Percentiles rank a stretch among this genome's conserved stretches.
Evolutionary conservation across 768 basidiomycete species (phyloP).

Genomic region (Phylloporus scabripes): DNA sequence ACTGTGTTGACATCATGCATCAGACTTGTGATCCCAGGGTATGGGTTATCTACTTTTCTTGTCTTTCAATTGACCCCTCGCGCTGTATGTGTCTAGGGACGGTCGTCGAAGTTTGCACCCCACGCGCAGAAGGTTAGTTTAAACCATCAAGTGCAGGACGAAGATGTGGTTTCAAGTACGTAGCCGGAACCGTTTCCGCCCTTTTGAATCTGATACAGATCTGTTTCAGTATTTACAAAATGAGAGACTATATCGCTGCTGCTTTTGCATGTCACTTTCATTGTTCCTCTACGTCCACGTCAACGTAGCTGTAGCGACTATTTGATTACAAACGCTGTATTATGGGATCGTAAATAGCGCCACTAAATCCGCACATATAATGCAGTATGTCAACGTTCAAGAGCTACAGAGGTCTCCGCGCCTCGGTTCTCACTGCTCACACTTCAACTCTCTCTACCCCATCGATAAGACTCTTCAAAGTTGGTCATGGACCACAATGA

Average conservation of each 20-base stretch:
- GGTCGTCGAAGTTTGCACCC: constrained; percentile 89
- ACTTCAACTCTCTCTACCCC: not conserved
- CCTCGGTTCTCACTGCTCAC: not conserved
- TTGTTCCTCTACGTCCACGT: not conserved
- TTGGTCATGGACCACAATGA: constrained; percentile 1
- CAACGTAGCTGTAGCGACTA: not conserved
- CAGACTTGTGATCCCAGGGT: constrained; percentile 21
- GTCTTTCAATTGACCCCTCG: not conserved
- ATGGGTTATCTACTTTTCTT: constrained; percentile 1
- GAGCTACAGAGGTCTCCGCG: too few relatives aligned
- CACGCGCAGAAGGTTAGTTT: constrained; percentile 94
- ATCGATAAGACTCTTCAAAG: not conserved
- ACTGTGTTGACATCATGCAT: not conserved
- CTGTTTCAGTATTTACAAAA: constrained; percentile 28
- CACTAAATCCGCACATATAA: too few relatives aligned
- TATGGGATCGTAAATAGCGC: too few relatives aligned
- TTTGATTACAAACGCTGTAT: not conserved
- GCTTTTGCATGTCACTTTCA: not conserved
- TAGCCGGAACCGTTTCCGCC: constrained; percentile 11
- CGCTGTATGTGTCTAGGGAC: constrained; percentile 51
- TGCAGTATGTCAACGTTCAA: too few relatives aligned
- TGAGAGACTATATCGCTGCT: constrained; percentile 4
- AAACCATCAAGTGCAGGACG: constrained; percentile 76
- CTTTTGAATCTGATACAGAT: not conserved
- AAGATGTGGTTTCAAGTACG: constrained; percentile 86